Base-by-base conservation (phyloP, 2,329 filamentous ascomycete species). In the Penicillium corylophilum region DNA sequence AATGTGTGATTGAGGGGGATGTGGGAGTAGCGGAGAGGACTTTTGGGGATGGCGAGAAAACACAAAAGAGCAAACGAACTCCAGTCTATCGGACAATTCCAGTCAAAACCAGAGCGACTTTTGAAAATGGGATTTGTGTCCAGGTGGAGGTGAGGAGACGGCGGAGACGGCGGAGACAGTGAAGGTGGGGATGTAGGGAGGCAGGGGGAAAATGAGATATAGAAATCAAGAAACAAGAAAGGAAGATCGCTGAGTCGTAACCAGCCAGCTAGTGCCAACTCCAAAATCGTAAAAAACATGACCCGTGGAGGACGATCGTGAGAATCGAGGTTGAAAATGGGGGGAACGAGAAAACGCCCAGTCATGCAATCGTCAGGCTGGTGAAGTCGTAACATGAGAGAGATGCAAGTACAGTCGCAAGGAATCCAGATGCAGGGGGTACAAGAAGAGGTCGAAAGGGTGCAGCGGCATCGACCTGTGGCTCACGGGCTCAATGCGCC, bases 281-380 rank as follows among this genome's bases (percentile, higher is more conserved):
- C 62, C 62, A 50, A 50, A 55, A 51, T 55, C 54, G 53, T 59
- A 53, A 57, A 39, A 55, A 47, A 58, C 53, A 60, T 53, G 50
- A 57, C 57, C 57, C 56, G 54, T 60, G 46, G 42, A 45, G 48
- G 55, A 56, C 53, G 56, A 60, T 62, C 58, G 54, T 62, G 40
- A 41, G 39, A 49, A 46, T 48, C 53, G 33, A 51, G 43, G 41
- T 55, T 41, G 41, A 31, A 50, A 51, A 61, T 44, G 49, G 52
- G 49, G 52, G 53, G 46, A 60, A 59, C 47, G 63, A 62, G 53
- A 64, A 64, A 71, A 71, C 68, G 67, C 67, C 68, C 69, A 65
- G 57, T 71, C 69, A 71, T 71, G 69, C 69, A 70, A 65, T 71
- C 69, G 64, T 71, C 66, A 71, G 61, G 66, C 66, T 64, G 60